Base-by-base conservation (phyloP, 371 early-diverging fungal genomes). In the Parasitella parasitica region DNA sequence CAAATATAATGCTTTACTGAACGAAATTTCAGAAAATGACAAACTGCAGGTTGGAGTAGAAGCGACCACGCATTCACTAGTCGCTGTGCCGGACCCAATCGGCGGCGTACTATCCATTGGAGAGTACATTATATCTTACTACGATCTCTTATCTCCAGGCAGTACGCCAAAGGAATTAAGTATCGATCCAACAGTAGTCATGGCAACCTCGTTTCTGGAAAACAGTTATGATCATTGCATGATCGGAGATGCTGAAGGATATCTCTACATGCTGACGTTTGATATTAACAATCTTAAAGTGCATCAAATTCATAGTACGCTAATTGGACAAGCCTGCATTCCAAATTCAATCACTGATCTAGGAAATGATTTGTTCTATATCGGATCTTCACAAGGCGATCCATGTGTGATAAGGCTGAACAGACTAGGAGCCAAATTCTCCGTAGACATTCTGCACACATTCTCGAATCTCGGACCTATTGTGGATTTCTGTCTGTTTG, bases 311-410 rank as follows among this genome's bases (percentile, higher is more conserved):
- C 26, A n/a, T 9, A 39, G 60, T 53, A 55, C 43, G 0, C 1
- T 38, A 2, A 52, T 75, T n/a, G 72, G 72, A 0, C 57, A 67
- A 49, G 53, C 54, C 28, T 75, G 87, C 0, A 70, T 79, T 13
- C 78, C 94, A 0, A 83, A 87, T 8, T 73, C 84, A 1, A 75
- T 96, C 15, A 72, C 83, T 2, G 89, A 90, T 60, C 72, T 96
- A 6, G 87, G 81, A 43, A 75, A 81, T 27, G 81, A 88, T 20
- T 77, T 84, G 54, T 72, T 89, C 12, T 96, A 84, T 65, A 70
- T 96, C 48, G 96, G 96, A 4, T 94, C 95, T 1, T 83, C 89
- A 49, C 86, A 82, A 38, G 92, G 91, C 9, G 96, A 97, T 74
- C 92, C 96, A 9, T 82, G 86, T 54, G 69, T 97, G 4, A 72